Base-by-base conservation (phyloP, 2,329 filamentous ascomycete genomes). In the Trichoderma cornu-damae region DNA sequence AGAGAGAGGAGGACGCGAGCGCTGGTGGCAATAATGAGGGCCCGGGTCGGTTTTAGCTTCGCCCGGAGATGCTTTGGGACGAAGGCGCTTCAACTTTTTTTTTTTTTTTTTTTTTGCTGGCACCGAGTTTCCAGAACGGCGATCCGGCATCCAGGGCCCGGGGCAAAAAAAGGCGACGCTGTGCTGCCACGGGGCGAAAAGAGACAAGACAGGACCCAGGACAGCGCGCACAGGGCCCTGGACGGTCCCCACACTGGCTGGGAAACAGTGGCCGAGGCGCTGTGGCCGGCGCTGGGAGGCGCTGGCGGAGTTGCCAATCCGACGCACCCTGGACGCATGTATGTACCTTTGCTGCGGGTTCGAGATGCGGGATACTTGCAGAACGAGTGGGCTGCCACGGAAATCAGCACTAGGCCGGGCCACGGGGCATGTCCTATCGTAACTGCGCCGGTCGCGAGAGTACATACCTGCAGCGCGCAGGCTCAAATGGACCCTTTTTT, bases 101-200 rank as follows among this genome's bases (percentile, higher is more conserved):
- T n/a, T n/a, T n/a, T n/a, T n/a, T n/a, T n/a, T n/a, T 18, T 35
- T 35, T 51, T 57, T 44, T 51, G 54, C 30, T 57, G 47, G 46
- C 46, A 57, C 54, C 38, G 46, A 50, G 37, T 50, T 42, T 43
- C 49, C n/a, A 57, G 46, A n/a, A 51, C 38, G 54, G 44, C 54
- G 54, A 57, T 57, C 46, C 54, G 54, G 54, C 51, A 30, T 44
- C 51, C 44, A 57, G 54, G 54, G 46, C 24, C 28, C 30, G 54
- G 54, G n/a, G n/a, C n/a, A n/a, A n/a, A n/a, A n/a, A n/a, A n/a
- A 32, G 37, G 43, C 48, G 35, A 18, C 44, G 24, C 34, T 40
- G 34, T 12, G 24, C 24, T 40, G 35, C 48, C 43, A 40, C 24
- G 50, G 35, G 12, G 44, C 11, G 9, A 12, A 9, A n/a, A n/a